Base-by-base conservation (phyloP, 331 rosid species). In the Acacia concinna region DNA sequence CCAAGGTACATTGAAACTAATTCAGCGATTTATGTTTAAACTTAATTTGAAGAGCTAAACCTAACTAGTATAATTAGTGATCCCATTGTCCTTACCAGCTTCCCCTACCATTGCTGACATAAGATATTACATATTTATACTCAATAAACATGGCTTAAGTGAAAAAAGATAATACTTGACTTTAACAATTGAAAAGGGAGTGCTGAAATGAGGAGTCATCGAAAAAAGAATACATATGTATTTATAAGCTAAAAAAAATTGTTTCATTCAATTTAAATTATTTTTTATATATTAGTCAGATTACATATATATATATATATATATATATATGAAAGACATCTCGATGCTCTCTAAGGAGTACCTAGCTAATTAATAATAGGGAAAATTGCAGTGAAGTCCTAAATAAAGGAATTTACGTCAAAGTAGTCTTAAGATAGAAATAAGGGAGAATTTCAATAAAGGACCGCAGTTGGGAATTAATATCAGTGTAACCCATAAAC, bases 11-110 rank as follows among this genome's bases (percentile, higher is more conserved):
- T 27, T 59, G 20, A 28, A 30, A 60, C 30, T 8, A 9, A 57
- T 9, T 25, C 3, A 60, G n/a, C 28, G n/a, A 12, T 21, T 38
- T 37, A 5, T n/a, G 49, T 3, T 67, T 67, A 1, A 21, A 25
- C 18, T 68, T 59, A 59, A 27, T 25, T 40, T 10, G 59, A 70
- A 70, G 38, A 15, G 40, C 17, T n/a, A 44, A 27, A 44, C 35
- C 54, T 13, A 40, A 68, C 28, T 30, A 28, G 57, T 20, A 40
- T 13, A 13, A 8, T 12, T 23, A 49, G 66, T 51, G 12, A 32
- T 68, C 51, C 79, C 46, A 17, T 28, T 73, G 76, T 46, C 79
- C 82, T 65, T 60, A 70, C 73, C 66, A 15, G 23, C 56, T 32
- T 35, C 31, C 11, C 65, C 51, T 64, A 12, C 73, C 37, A 13